These are phyloP conservation scores for Juglanconis sp. DNA, from an alignment of 2,329 filamentous ascomycete species.

Conservation along the genomic window DNA sequence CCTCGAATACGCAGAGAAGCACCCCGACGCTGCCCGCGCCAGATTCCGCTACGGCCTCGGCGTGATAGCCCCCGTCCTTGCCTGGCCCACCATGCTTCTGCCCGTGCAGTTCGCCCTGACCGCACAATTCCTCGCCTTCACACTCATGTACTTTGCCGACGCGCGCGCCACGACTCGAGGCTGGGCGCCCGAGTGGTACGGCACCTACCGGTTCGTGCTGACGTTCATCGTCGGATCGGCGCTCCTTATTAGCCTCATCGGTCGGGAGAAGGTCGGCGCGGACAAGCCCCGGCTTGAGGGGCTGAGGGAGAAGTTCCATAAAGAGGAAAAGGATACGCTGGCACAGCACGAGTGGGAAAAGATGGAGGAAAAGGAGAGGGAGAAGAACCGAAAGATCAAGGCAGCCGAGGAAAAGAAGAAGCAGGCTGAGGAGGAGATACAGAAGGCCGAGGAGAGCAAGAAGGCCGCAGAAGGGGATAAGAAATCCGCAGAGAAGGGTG, in stretches of 20 bases:
- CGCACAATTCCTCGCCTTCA: slow-evolving; percentile 81
- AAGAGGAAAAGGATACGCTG: slow-evolving; percentile 29
- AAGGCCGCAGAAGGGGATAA: neutral
- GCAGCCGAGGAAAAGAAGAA: slow-evolving; percentile 37
- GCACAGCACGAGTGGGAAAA: slow-evolving; percentile 43
- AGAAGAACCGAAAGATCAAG: slow-evolving; percentile 35
- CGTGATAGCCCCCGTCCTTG: slow-evolving; percentile 72
- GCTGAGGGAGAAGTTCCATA: slow-evolving; percentile 37
- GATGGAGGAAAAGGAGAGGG: slow-evolving; percentile 40
- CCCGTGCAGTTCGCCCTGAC: slow-evolving; percentile 83
- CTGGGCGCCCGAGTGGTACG: slow-evolving; percentile 84
- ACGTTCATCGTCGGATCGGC: slow-evolving; percentile 84
- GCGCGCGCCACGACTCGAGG: slow-evolving; percentile 67
- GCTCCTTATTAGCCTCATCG: slow-evolving; percentile 77
- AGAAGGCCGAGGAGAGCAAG: slow-evolving; percentile 15
- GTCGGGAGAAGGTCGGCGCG: slow-evolving; percentile 69
- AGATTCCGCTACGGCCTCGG: slow-evolving; percentile 82
- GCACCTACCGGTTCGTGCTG: slow-evolving; percentile 84
- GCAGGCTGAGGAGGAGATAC: slow-evolving; percentile 21
- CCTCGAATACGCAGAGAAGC: slow-evolving; percentile 75
- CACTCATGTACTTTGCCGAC: slow-evolving; percentile 82
- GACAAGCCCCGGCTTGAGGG: slow-evolving; percentile 32
- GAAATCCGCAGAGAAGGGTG: neutral
- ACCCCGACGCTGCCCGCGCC: slow-evolving; percentile 57
- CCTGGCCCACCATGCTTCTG: slow-evolving; percentile 86